phyloP scores from a whole-genome alignment of 108 stramenopile genomes.

The Parietichytrium sp. region DNA sequence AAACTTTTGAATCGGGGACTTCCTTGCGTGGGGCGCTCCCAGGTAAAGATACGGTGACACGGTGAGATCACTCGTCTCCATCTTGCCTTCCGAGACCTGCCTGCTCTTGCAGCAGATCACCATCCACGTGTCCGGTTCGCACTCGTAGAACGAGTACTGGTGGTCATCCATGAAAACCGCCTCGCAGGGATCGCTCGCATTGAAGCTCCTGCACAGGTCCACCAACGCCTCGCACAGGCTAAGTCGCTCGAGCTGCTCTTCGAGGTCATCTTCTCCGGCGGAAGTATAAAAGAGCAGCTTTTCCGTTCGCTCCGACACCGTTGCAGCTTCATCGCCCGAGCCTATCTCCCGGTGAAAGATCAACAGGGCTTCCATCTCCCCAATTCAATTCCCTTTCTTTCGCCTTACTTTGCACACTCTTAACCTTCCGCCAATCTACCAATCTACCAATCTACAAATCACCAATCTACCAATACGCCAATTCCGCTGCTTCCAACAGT shows the following conservation, averaged over 20 bases:
- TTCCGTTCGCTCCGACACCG: constrained; percentile 25
- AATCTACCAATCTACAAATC: too few species aligned
- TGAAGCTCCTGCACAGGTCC: constrained; percentile 13
- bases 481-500: too few species aligned
- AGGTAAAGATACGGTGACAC: constrained; percentile 23
- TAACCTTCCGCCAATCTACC: too few species aligned
- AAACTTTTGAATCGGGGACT: constrained; percentile 17
- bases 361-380: constrained; percentile 35
- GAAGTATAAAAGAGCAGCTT: constrained; percentile 30
- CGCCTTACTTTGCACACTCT: too few species aligned
- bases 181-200: constrained; percentile 22
- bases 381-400: too few species aligned
- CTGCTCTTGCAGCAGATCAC: neutral
- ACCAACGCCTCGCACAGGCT: constrained; percentile 39
- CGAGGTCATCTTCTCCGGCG: constrained; percentile 1
- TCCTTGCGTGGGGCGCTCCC: neutral
- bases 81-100: neutral
- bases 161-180: constrained; percentile 30
- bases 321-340: constrained; percentile 18
- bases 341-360: constrained; percentile 35
- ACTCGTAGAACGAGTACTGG: neutral
- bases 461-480: too few species aligned
- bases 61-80: neutral
- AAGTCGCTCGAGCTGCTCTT: constrained; percentile 37
- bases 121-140: constrained; percentile 31